These are phyloP conservation scores for Trichoderma atrobrunneum DNA, from an alignment of 2,329 filamentous ascomycete genomes.

Conservation along the genomic window DNA sequence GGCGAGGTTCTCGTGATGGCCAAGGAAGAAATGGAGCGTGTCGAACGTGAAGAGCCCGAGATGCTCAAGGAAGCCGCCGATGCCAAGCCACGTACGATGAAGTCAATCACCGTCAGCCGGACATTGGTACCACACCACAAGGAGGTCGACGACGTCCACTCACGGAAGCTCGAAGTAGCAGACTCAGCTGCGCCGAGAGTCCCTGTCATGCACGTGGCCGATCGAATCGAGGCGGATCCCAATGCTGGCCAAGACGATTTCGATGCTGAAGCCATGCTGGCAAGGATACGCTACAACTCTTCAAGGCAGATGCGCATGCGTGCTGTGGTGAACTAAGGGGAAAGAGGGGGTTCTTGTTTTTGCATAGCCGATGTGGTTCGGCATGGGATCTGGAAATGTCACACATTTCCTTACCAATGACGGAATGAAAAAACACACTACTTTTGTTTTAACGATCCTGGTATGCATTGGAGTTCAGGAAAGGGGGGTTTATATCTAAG, in stretches of 20 bases:
- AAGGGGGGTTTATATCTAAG: constrained; percentile 10
- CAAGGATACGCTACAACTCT: constrained; percentile 43
- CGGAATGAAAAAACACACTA: constrained; percentile 14
- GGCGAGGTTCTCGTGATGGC: constrained; percentile 61
- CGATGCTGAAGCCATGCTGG: constrained; percentile 38
- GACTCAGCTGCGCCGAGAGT: constrained; percentile 22
- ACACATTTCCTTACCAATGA: constrained; percentile 17
- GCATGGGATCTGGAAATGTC: constrained; percentile 11
- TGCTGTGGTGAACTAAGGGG: constrained; percentile 15
- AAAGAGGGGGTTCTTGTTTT: background rate
- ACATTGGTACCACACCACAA: constrained; percentile 37
- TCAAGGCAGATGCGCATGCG: constrained; percentile 40
- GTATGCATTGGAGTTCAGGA: constrained; percentile 20
- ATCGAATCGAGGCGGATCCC: constrained; percentile 35
- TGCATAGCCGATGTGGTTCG: constrained; percentile 7
- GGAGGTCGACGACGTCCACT: constrained; percentile 28
- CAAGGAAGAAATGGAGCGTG: constrained; percentile 55
- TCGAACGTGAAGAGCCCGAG: constrained; percentile 52
- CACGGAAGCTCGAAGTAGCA: constrained; percentile 25
- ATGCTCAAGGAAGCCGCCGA: constrained; percentile 39
- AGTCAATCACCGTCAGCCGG: constrained; percentile 53
- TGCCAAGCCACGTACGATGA: constrained; percentile 47
- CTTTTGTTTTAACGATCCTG: constrained; percentile 19
- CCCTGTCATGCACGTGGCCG: constrained; percentile 21
- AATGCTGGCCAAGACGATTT: constrained; percentile 43